Percentiles rank a stretch among this genome's conserved stretches.
Conservation (phyloP, 2,329 filamentous ascomycete species). For the Cladosporium sp. region DNA sequence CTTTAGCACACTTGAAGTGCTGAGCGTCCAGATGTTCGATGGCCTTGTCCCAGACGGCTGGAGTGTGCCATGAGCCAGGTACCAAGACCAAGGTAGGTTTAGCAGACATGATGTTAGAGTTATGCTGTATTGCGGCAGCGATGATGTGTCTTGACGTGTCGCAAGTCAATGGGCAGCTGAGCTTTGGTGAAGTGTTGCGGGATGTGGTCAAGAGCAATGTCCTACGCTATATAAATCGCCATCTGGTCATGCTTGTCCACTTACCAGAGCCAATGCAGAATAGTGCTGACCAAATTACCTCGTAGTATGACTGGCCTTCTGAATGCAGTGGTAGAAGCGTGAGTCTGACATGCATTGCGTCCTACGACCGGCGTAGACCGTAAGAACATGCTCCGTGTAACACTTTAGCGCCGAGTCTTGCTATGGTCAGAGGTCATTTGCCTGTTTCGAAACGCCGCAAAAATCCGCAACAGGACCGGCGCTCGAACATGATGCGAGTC, state of each 20-base stretch:
- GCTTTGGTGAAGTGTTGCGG: too few relatives aligned
- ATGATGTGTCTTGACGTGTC: background rate
- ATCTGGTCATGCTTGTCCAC: background rate
- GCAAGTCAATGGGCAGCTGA: background rate
- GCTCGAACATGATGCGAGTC: too few relatives aligned
- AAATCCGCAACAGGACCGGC: too few relatives aligned
- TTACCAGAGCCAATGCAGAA: too few relatives aligned
- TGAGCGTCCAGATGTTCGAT: background rate
- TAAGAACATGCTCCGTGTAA: background rate
- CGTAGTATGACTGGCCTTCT: background rate
- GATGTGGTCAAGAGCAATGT: too few relatives aligned
- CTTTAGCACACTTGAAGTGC: conserved; percentile 11
- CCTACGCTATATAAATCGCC: background rate
- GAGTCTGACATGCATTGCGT: background rate
- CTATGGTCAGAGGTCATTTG: background rate
- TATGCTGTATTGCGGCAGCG: background rate
- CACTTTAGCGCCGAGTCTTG: background rate
- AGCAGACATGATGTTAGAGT: background rate
- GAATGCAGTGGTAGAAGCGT: background rate
- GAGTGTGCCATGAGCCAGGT: conserved; percentile 12
- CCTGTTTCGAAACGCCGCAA: too few relatives aligned
- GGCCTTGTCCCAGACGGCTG: conserved; percentile 12
- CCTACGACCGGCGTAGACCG: background rate
- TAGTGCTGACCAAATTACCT: too few relatives aligned
- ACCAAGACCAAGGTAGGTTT: conserved; percentile 8